These are phyloP conservation scores for Yamadazyma ubonensis DNA, from an alignment of 805 yeast species.

Conservation along the genomic window DNA sequence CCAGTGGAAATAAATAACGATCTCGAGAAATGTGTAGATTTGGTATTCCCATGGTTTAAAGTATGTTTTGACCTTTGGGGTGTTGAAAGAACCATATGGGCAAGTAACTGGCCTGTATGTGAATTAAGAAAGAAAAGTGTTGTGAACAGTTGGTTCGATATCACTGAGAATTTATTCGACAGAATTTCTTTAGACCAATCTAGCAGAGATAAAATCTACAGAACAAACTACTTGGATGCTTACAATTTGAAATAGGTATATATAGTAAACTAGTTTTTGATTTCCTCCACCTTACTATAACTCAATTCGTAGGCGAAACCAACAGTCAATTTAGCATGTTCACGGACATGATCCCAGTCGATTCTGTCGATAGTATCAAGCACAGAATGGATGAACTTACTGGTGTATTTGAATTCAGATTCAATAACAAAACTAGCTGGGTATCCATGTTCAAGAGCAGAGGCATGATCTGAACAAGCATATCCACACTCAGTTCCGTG, in stretches of 20 bases:
- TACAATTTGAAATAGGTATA: slow-evolving; percentile 16
- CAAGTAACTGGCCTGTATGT: slow-evolving; percentile 49
- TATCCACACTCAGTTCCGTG: slow-evolving; percentile 83
- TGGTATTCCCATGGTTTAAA: slow-evolving; percentile 32
- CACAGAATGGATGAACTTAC: slow-evolving; percentile 72
- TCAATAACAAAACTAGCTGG: slow-evolving; percentile 86
- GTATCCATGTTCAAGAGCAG: slow-evolving; percentile 78
- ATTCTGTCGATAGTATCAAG: slow-evolving; percentile 81
- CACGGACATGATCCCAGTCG: slow-evolving; percentile 72
- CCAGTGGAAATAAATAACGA: slow-evolving; percentile 18
- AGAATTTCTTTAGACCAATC: slow-evolving; percentile 11
- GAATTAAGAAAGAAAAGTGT: slow-evolving; percentile 17
- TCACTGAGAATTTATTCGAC: slow-evolving; percentile 20
- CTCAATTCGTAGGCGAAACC: slow-evolving; percentile 74
- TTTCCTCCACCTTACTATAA: slow-evolving; percentile 22
- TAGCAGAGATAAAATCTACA: slow-evolving; percentile 18
- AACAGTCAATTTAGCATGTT: slow-evolving; percentile 75
- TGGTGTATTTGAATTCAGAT: slow-evolving; percentile 60
- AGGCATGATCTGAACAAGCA: slow-evolving; percentile 91
- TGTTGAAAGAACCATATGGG: slow-evolving; percentile 33
- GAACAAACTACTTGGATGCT: slow-evolving; percentile 19
- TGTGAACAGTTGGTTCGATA: slow-evolving; percentile 22
- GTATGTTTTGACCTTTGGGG: slow-evolving; percentile 31
- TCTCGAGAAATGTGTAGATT: slow-evolving; percentile 15
- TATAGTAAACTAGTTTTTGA: background rate